Percentiles rank a stretch among this genome's conserved stretches.
Evolutionary conservation across 2,329 filamentous ascomycete species (phyloP).

Genomic region (Diaporthe sp.): DNA sequence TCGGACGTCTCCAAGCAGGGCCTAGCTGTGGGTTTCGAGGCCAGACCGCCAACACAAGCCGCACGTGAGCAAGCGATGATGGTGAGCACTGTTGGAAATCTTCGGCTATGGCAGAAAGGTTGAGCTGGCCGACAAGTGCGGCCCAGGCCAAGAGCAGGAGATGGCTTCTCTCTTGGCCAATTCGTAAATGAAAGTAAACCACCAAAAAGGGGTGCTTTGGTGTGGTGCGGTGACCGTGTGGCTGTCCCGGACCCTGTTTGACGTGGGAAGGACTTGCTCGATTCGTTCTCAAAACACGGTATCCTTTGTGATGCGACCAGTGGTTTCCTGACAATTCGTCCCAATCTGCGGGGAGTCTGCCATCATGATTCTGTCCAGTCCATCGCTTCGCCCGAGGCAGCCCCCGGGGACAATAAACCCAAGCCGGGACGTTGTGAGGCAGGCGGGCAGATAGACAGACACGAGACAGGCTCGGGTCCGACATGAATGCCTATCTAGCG

Average conservation of each 20-base stretch:
- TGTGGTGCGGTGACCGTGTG: background rate
- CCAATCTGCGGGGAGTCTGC: background rate
- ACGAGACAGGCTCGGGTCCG: slow-evolving; percentile 5
- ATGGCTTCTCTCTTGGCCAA: too few species aligned
- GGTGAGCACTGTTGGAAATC: background rate
- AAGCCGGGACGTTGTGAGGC: background rate
- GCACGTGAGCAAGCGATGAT: too few species aligned
- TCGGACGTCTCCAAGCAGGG: background rate
- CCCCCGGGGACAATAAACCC: background rate
- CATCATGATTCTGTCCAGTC: background rate
- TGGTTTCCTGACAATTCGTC: background rate
- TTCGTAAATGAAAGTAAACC: too few species aligned
- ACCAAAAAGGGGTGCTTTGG: background rate
- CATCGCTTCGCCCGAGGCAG: background rate
- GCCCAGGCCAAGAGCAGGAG: too few species aligned
- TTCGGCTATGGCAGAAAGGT: background rate
- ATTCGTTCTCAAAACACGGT: background rate
- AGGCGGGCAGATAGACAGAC: background rate
- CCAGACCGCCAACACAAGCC: background rate
- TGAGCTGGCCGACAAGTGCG: background rate
- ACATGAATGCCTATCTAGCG: background rate
- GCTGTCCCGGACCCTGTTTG: background rate
- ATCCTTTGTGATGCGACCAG: background rate
- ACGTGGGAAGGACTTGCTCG: background rate
- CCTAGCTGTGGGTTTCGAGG: too few species aligned